Evolutionary conservation across 805 yeast genomes (phyloP), one percentile per base, ranked within the genome.

Genomic region (Peterozyma toletana): DNA sequence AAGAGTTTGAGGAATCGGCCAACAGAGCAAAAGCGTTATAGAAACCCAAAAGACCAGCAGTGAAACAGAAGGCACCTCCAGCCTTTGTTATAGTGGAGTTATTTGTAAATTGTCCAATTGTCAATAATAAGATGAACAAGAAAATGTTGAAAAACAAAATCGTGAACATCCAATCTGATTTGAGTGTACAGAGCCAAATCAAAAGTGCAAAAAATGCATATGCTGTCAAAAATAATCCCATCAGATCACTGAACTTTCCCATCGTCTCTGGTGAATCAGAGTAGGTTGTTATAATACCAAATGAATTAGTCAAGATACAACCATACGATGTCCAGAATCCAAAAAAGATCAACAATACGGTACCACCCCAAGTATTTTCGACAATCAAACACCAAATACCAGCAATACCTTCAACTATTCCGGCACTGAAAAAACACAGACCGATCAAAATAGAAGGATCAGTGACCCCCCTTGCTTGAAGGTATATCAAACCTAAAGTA

Each of bases 341-440:
- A 17, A 80, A 81, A 59, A 69, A 77, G 54, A 71, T 67, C 30
- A 67, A 58, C 41, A 77, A 65, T 1, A 77, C 74, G 36, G 77
- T 68, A 35, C 70, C 70, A 16, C 77, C 81, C 68, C 77, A 77
- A 1, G 78, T 70, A 54, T 75, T 75, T 40, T 78, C 78, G 34
- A 68, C 54, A 16, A 67, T 48, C 39, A 75, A 55, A 50, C 77
- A 75, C 66, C 77, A 67, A 9, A 73, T 50, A 3, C 82, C 82
- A 35, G 73, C 72, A 37, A 74, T 60, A 3, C 71, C 51, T 55
- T 74, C 75, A 33, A 68, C 71, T 3, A 67, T 49, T 6, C 81
- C 80, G 15, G 77, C 71, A 36, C 73, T 68, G 48, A 73, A 71
- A 40, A 74, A 54, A 17, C 67, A 62, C 16, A 75, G 67, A 14